Conservation (phyloP, 257 asterid genomes). For the Handroanthus guayacan region DNA sequence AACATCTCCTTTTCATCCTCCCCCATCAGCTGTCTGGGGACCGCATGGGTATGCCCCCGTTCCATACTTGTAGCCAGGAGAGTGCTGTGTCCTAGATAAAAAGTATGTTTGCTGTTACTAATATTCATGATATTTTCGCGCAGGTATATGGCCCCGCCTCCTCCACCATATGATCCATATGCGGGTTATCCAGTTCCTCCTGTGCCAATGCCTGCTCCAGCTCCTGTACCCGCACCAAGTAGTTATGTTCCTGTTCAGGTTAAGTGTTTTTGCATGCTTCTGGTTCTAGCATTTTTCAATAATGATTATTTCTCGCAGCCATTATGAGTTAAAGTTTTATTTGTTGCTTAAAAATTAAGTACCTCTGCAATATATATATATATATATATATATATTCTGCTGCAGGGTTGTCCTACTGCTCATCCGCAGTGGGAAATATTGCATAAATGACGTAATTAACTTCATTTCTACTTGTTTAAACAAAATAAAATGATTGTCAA, state of each 20-base stretch:
- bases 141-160: slow-evolving; percentile 95
- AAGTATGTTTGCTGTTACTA: slow-evolving; percentile 16
- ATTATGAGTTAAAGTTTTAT: background rate
- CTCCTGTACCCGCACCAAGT: slow-evolving; percentile 91
- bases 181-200: slow-evolving; percentile 88
- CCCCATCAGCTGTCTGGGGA: slow-evolving; percentile 92
- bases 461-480: background rate
- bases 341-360: background rate
- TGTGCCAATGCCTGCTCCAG: slow-evolving; percentile 84
- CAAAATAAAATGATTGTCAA: slow-evolving; percentile 8
- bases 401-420: background rate
- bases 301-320: slow-evolving; percentile 18
- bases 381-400: background rate
- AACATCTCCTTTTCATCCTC: slow-evolving; percentile 97
- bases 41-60: slow-evolving; percentile 77
- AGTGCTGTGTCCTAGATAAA: background rate
- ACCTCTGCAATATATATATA: background rate
- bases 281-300: slow-evolving; percentile 2
- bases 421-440: background rate
- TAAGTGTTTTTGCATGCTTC: slow-evolving; percentile 5
- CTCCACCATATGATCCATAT: slow-evolving; percentile 94
- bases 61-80: background rate
- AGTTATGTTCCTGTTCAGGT: slow-evolving; percentile 98
- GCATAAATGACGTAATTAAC: background rate
- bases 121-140: slow-evolving; percentile 32